Percentiles rank a stretch among this genome's conserved stretches.
These are phyloP conservation scores for Suillus cothurnatus DNA, from an alignment of 768 basidiomycete species.

Conservation along the genomic window DNA sequence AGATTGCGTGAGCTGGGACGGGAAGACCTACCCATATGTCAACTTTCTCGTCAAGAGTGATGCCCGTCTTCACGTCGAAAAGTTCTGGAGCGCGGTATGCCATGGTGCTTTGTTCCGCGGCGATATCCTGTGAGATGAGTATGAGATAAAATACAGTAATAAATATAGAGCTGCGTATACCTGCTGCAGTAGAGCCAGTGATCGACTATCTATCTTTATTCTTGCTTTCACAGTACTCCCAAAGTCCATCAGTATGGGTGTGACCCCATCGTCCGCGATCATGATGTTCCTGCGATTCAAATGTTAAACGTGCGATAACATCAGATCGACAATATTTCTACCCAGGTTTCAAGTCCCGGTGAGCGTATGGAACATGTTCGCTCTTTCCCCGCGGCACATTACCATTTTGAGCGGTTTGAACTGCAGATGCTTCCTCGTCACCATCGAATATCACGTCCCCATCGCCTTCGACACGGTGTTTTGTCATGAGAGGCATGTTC, in stretches of 20 bases:
- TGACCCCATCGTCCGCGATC: slow-evolving; percentile 85
- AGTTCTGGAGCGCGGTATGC: slow-evolving; percentile 97
- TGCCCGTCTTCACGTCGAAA: slow-evolving; percentile 95
- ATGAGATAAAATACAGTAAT: slow-evolving; percentile 5
- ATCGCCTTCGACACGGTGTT: slow-evolving; percentile 50
- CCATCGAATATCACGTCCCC: slow-evolving; percentile 76
- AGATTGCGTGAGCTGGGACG: neutral
- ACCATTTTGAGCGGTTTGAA: slow-evolving; percentile 42
- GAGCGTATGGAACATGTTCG: slow-evolving; percentile 87
- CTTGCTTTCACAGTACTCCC: slow-evolving; percentile 90
- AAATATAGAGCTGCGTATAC: slow-evolving; percentile 37
- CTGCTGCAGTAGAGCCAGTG: slow-evolving; percentile 89
- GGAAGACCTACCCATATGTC: slow-evolving; percentile 83
- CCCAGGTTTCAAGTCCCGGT: slow-evolving; percentile 97
- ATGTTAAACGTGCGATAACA: slow-evolving; percentile 1
- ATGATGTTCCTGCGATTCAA: slow-evolving; percentile 78
- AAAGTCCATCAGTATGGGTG: slow-evolving; percentile 97
- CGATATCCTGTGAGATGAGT: slow-evolving; percentile 70
- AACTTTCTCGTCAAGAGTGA: slow-evolving; percentile 87
- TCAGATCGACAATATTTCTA: slow-evolving; percentile 39
- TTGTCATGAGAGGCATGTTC: slow-evolving; percentile 63
- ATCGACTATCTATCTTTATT: slow-evolving; percentile 77
- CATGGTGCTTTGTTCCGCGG: slow-evolving; percentile 98
- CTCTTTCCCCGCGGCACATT: slow-evolving; percentile 38
- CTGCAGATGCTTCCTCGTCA: slow-evolving; percentile 64